phyloP scores from a whole-genome alignment of 2,329 filamentous ascomycete genomes.

The Albophoma yamanashiensis region DNA sequence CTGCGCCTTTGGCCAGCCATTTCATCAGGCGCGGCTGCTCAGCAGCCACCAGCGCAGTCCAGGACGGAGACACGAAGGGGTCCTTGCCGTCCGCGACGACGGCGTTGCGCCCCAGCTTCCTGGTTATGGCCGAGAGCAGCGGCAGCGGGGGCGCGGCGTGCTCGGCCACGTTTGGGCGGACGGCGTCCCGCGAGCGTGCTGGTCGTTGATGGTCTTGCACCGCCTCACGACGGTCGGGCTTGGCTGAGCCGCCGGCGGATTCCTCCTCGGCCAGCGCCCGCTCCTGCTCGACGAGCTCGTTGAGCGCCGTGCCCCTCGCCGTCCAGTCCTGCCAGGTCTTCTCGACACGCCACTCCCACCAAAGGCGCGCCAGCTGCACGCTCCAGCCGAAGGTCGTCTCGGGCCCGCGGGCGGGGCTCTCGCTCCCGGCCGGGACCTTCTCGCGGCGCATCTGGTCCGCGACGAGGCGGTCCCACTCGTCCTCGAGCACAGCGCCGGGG shows the following conservation, averaged over 20 bases:
- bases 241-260: not conserved
- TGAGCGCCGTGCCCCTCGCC: slow-evolving; percentile 29
- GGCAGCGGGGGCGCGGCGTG: not conserved
- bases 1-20: not conserved
- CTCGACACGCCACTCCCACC: slow-evolving; percentile 20
- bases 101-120: not conserved
- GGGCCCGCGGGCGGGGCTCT: not conserved
- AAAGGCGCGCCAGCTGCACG: slow-evolving; percentile 18
- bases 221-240: not conserved
- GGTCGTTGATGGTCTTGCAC: not conserved
- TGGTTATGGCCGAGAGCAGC: slow-evolving; percentile 1
- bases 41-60: slow-evolving; percentile 5
- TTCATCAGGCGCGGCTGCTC: slow-evolving; percentile 3
- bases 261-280: slow-evolving; percentile 16
- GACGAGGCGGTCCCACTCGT: slow-evolving; percentile 36
- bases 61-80: slow-evolving; percentile 7
- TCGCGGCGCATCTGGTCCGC: slow-evolving; percentile 10
- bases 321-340: slow-evolving; percentile 24
- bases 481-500: slow-evolving; percentile 25
- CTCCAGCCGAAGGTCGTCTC: slow-evolving; percentile 18
- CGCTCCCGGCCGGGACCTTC: not conserved
- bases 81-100: slow-evolving; percentile 2
- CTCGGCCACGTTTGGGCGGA: slow-evolving; percentile 6
- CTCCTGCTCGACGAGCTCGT: slow-evolving; percentile 29
- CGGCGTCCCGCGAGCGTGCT: not conserved